Base-by-base conservation (phyloP, 768 basidiomycete species). In the Mycena kentingensis region DNA sequence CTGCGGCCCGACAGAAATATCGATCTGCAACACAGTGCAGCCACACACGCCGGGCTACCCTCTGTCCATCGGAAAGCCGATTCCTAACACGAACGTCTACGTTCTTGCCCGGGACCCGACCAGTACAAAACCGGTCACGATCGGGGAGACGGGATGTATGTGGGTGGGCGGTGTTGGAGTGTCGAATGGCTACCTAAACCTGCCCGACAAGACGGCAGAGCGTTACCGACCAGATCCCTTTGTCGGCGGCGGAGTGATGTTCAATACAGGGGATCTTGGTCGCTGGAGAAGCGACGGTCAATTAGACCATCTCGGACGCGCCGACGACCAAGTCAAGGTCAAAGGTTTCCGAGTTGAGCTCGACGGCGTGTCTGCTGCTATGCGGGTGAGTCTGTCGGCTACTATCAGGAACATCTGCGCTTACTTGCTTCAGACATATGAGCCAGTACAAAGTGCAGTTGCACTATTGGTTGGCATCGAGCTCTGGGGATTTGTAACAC, bases 321-420 rank as follows among this genome's bases (percentile, higher is more conserved):
- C 59, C 11, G 75, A 78, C 49, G 77, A 80, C 49, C 77, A 79
- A 52, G 77, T 79, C 49, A 80, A 80, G 54, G 67, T 79, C 49
- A 78, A 77, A 64, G 78, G 78, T 6, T 79, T 79, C 67, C 70
- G 78, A 38, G 76, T 79, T 5, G 78, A 79, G 55, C 64, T 79
- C 21, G 78, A 79, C 49, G 77, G 78, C 1, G 77, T 79, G 1
- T 65, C 74, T 19, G 73, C 73, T 3, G 74, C 78, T 5, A 76
- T 79, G 73, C 63, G 70, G 52, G 65, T 65, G 46, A 49, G 63
- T 51, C 11, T 2, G 2, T 46, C 46, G 13, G 16, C 21, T 32
- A n/a, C 34, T 44, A 19, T 22, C 21, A 16, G 5, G 16, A 35
- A 8, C 27, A 24, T 22, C 29, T 11, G n/a, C 29, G 11, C 28